Evolutionary conservation across 2,329 filamentous ascomycete genomes (phyloP), one percentile per base, ranked within the genome.

Genomic region (Nannizziopsis barbatae): DNA sequence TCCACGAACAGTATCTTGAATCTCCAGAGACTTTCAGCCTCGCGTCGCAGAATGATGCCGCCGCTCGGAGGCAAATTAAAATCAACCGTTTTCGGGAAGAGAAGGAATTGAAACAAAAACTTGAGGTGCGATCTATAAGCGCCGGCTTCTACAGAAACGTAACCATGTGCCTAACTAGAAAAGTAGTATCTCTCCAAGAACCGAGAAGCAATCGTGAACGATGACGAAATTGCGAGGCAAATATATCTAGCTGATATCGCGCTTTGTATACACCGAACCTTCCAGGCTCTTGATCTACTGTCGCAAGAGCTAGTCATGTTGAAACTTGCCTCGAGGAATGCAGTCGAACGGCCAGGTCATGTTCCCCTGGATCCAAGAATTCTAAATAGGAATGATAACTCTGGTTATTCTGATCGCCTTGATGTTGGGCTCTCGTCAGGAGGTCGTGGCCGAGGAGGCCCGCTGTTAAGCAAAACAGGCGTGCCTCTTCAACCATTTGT

Each of bases 401-500:
- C 53, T 65, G 71, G 68, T 22, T 88, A 84, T 60, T 83, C 79
- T 5, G 83, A 90, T 15, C 80, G 83, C 1, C 72, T 96, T 1
- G 90, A 96, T 81, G 36, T 71, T 71, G 32, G 73, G 75, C 47
- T 64, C 80, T 9, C 62, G 72, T 9, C 55, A 55, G 27, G 55
- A 59, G 71, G 62, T 58, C 71, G 55, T 2, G 65, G 66, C 57
- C 61, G 72, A 53, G 67, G 70, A 10, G 86, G 86, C 0, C 86
- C 90, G 0, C 72, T 96, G 15, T 73, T 98, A 18, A 85, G 81
- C 53, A 76, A 74, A 52, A 75, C 82, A 50, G 92, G 92, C 39
- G 92, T 86, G 62, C 92, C 92, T 11, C 72, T 96, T 57, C 80
- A 89, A 57, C 90, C 90, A 0, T 96, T 98, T 60, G 95, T 88